Evolutionary conservation across 352 stramenopile genomes (phyloP), one percentile per base, ranked within the genome.

Genomic region (Phytopythium helicoides): DNA sequence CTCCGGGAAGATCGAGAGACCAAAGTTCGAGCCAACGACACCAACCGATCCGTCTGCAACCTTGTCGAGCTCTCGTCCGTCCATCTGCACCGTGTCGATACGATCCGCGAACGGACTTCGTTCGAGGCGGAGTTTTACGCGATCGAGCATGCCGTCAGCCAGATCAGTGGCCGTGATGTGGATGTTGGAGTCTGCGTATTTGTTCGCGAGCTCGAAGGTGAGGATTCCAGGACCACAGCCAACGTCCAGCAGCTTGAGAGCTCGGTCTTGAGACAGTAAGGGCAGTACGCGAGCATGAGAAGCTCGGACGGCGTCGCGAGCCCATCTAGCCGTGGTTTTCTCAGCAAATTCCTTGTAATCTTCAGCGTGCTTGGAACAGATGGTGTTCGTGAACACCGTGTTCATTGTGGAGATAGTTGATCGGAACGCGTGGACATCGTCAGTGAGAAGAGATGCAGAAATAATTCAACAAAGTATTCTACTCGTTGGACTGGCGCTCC

Each of bases 151-250:
- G 3, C 58, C 62, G 1, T 76, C 62, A n/a, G 65, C 68, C 7
- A 78, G 34, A 65, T 81, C 71, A 22, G 64, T 69, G 15, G 68
- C 71, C 2, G 68, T 78, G 50, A 81, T 63, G 34, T 62, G 42
- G 28, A 69, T 59, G 16, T 16, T 25, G 3, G 44, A 10, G 2
- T 12, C 26, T 11, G 15, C 23, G 40, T 64, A 76, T 11, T 59
- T 66, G 58, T 49, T 53, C 34, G 64, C 61, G 47, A 76, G 68
- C 53, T 71, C 64, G 50, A 76, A 76, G 36, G 60, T 62, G 18
- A 76, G 36, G 4, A 63, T 33, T 10, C 67, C 64, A 2, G 67
- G 63, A 1, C 67, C 67, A 21, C 64, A 71, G 6, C 64, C 67
- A 18, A 76, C 56, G 51, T 76, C 67, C 14, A 76, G 18, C 25